A percentile compares a stretch with the other conserved stretches of the same genome.
Conservation (phyloP, 306 rosid species). For the Quercus rubra region DNA sequence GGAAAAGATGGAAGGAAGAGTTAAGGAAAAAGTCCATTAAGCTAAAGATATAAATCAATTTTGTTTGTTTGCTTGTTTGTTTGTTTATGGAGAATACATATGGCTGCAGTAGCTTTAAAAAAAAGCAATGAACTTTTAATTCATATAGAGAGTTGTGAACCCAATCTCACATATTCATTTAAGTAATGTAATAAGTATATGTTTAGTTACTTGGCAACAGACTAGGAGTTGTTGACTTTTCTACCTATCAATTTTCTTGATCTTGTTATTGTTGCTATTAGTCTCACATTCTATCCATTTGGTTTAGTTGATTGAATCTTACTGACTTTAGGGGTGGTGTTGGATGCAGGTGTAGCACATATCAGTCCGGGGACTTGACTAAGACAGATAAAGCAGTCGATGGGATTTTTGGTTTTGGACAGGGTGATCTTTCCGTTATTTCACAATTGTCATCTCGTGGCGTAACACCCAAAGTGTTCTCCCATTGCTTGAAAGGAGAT, state of each 20-base stretch:
- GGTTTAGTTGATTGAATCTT: conserved; percentile 21
- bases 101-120: not conserved
- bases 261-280: conserved; percentile 6
- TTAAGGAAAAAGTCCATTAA: not conserved
- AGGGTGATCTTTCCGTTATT: conserved; percentile 73
- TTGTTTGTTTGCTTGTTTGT: not conserved
- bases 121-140: not conserved
- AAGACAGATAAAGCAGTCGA: conserved; percentile 88
- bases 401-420: conserved; percentile 97
- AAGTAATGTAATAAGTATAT: not conserved
- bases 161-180: not conserved
- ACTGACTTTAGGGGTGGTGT: conserved; percentile 25
- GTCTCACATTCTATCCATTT: conserved; percentile 4
- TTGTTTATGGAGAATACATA: not conserved
- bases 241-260: conserved; percentile 8
- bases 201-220: too few relatives aligned
- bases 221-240: conserved; percentile 4
- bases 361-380: conserved; percentile 77
- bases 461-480: conserved; percentile 82
- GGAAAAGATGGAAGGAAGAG: conserved; percentile 15
- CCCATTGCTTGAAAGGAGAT: conserved; percentile 92
- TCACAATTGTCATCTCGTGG: conserved; percentile 85
- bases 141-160: not conserved
- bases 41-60: not conserved
- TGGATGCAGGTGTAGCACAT: conserved; percentile 81